phyloP scores from a whole-genome alignment of 306 rosid species.

The Rosa lucieae region DNA sequence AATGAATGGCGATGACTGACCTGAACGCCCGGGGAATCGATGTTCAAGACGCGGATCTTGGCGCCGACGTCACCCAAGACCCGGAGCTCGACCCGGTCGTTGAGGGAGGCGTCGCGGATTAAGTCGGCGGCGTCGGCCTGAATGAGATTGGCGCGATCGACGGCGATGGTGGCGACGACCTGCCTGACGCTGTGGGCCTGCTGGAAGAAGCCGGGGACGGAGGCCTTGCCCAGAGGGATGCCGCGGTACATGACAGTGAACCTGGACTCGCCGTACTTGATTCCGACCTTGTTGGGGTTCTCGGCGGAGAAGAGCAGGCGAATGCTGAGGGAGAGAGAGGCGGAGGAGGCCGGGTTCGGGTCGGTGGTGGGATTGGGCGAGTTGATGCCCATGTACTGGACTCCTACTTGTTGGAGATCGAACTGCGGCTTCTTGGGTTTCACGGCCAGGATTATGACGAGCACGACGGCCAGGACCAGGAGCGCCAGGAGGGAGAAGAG shows the following conservation, averaged over 20 bases:
- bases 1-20: constrained; percentile 27
- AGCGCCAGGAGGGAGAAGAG: constrained; percentile 86
- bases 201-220: constrained; percentile 81
- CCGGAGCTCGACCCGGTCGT: constrained; percentile 83
- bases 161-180: constrained; percentile 71
- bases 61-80: constrained; percentile 91
- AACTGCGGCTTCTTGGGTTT: constrained; percentile 94
- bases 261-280: constrained; percentile 84
- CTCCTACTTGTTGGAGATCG: constrained; percentile 87
- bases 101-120: constrained; percentile 74
- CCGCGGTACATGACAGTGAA: constrained; percentile 97
- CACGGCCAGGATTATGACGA: constrained; percentile 73
- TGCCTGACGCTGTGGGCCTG: constrained; percentile 66
- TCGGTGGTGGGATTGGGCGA: constrained; percentile 36
- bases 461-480: constrained; percentile 60
- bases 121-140: constrained; percentile 88
- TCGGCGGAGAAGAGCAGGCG: constrained; percentile 69
- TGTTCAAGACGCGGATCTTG: constrained; percentile 85
- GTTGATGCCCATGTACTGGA: constrained; percentile 79
- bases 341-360: constrained; percentile 35
- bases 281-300: constrained; percentile 95
- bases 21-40: constrained; percentile 89
- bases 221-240: constrained; percentile 79
- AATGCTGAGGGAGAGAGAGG: constrained; percentile 70
- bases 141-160: constrained; percentile 71